Conservation (phyloP, 495 filamentous ascomycete species). For the Lophiostoma macrostomum region DNA sequence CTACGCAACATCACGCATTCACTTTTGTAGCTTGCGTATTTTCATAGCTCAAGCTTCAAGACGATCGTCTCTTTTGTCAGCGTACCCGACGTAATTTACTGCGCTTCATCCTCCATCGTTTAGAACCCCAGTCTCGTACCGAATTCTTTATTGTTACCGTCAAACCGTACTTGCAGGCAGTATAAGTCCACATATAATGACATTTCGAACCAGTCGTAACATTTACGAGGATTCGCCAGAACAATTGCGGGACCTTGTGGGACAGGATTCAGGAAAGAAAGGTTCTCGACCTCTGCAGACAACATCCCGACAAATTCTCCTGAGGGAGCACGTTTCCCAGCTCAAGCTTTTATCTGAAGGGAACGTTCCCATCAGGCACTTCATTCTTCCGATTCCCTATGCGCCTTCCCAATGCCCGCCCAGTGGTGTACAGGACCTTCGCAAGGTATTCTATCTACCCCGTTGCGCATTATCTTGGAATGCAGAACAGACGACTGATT, state of each 20-base stretch:
- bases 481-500: not conserved
- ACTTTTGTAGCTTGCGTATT: not conserved
- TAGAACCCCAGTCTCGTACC: too few relatives aligned
- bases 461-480: not conserved
- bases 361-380: constrained; percentile 8
- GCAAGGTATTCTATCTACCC: constrained; percentile 9
- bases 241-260: constrained; percentile 3
- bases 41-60: too few relatives aligned
- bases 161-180: too few relatives aligned
- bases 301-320: constrained; percentile 6
- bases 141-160: too few relatives aligned
- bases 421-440: not conserved
- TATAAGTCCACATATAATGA: too few relatives aligned
- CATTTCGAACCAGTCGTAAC: constrained; percentile 4
- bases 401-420: not conserved
- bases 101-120: too few relatives aligned
- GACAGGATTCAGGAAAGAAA: not conserved
- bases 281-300: not conserved
- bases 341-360: constrained; percentile 11
- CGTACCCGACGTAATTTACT: too few relatives aligned
- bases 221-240: constrained; percentile 23
- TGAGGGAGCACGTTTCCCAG: constrained; percentile 12
- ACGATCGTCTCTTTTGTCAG: too few relatives aligned
- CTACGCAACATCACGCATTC: not conserved
- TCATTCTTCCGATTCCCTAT: constrained; percentile 18